These are phyloP conservation scores for Capronia coronata DNA, from an alignment of 2,329 filamentous ascomycete genomes.

Conservation along the genomic window DNA sequence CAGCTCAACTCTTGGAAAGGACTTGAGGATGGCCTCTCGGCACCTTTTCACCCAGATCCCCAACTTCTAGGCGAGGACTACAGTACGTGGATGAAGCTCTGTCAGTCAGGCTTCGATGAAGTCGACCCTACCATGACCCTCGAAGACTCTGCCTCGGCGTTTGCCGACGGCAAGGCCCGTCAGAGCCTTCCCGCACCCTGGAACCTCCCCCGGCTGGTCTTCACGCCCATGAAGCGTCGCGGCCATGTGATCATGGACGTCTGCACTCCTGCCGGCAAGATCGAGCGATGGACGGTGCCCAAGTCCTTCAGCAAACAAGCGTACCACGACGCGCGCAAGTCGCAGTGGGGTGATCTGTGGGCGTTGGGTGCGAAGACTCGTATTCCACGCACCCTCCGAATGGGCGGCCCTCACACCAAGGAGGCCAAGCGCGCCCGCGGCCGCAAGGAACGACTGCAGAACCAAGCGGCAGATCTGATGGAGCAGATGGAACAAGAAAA, in stretches of 20 bases:
- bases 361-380: constrained; percentile 88
- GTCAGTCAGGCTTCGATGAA: constrained; percentile 19
- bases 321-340: constrained; percentile 88
- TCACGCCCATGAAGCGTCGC: constrained; percentile 76
- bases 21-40: constrained; percentile 19
- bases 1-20: constrained; percentile 21
- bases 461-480: constrained; percentile 17
- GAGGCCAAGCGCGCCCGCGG: constrained; percentile 15
- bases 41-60: constrained; percentile 10
- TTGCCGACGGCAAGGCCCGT: constrained; percentile 39
- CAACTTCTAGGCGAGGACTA: constrained; percentile 11
- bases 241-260: constrained; percentile 86
- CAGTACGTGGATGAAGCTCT: constrained; percentile 12
- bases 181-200: constrained; percentile 34
- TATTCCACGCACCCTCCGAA: constrained; percentile 52
- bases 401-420: constrained; percentile 18
- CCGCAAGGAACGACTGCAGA: constrained; percentile 10
- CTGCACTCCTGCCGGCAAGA: constrained; percentile 75
- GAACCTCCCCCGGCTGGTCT: constrained; percentile 65
- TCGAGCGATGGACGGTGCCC: constrained; percentile 92
- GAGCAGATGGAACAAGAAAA: constrained; percentile 18
- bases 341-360: constrained; percentile 90
- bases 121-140: constrained; percentile 17
- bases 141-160: constrained; percentile 10
- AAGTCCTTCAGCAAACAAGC: constrained; percentile 72